Conservation (phyloP, 352 stramenopile genomes). For the Pythium myriotylum region DNA sequence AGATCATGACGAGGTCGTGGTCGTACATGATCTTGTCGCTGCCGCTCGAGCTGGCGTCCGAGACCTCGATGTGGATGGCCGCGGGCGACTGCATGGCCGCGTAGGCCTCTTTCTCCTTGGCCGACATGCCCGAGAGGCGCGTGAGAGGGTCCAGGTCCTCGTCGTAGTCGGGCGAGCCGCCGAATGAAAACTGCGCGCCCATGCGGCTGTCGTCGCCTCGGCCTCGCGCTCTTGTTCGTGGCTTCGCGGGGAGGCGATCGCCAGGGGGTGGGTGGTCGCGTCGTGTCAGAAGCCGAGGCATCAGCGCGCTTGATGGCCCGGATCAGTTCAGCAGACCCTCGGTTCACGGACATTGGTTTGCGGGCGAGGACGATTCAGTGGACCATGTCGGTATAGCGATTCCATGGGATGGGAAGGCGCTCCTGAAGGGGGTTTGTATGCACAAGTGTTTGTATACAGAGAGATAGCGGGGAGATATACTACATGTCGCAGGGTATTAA, state of each 20-base stretch:
- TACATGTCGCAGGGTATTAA: conserved; percentile 19
- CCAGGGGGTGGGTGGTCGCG: conserved; percentile 4
- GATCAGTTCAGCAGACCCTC: conserved; percentile 14
- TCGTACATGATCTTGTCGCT: conserved; percentile 69
- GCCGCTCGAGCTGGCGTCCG: conserved; percentile 1
- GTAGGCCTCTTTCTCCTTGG: conserved; percentile 22
- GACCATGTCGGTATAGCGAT: too few species aligned
- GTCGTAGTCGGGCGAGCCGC: conserved; percentile 27
- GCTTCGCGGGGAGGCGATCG: not conserved
- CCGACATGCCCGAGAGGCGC: conserved; percentile 2
- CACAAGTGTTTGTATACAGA: not conserved
- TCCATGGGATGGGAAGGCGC: not conserved
- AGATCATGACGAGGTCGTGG: conserved; percentile 84
- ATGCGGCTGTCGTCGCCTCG: conserved; percentile 2
- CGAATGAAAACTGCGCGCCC: conserved; percentile 26
- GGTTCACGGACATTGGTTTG: conserved; percentile 10
- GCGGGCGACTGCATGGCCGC: conserved; percentile 26
- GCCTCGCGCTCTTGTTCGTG: conserved; percentile 1
- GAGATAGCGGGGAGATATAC: not conserved
- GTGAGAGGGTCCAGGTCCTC: conserved; percentile 13
- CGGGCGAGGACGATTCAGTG: too few species aligned
- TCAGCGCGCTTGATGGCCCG: not conserved
- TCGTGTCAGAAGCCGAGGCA: conserved; percentile 12
- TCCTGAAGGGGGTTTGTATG: not conserved
- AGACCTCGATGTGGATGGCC: conserved; percentile 26